A percentile compares a stretch with the other conserved stretches of the same genome.
phyloP scores from a whole-genome alignment of 257 asterid species.

The Prunella vulgaris region DNA sequence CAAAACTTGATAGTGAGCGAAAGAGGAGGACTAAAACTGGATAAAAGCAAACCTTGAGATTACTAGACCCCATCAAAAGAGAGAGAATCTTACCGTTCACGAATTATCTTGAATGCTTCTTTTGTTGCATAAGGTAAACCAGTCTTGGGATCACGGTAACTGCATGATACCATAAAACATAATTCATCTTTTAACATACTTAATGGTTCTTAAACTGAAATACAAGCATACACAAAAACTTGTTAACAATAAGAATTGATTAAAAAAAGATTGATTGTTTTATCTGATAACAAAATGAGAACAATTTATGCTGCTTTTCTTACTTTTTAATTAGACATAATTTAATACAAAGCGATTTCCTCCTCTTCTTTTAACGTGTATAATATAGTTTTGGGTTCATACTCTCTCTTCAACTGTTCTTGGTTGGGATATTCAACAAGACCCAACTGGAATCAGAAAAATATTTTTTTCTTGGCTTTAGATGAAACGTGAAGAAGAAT shows the following conservation, averaged over 20 bases:
- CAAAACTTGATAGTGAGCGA: no score
- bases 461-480: neutral
- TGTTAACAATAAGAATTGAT: neutral
- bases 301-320: neutral
- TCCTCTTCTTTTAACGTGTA: neutral
- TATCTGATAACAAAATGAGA: neutral
- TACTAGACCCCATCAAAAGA: neutral
- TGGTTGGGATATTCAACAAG: neutral
- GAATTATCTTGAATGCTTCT: slow-evolving; percentile 87
- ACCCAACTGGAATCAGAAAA: no score
- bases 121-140: slow-evolving; percentile 88
- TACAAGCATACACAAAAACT: neutral
- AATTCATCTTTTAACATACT: neutral
- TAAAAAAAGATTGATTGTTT: neutral
- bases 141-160: slow-evolving; percentile 88
- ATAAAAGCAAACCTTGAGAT: neutral
- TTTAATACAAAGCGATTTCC: neutral
- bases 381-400: neutral
- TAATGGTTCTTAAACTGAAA: neutral
- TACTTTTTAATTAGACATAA: neutral
- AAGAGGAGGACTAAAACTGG: no score
- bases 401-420: neutral
- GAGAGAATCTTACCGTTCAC: slow-evolving; percentile 47
- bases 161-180: slow-evolving; percentile 24
- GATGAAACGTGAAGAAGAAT: neutral